phyloP scores from a whole-genome alignment of 805 yeast genomes.

The Candida sakaeoensis region DNA sequence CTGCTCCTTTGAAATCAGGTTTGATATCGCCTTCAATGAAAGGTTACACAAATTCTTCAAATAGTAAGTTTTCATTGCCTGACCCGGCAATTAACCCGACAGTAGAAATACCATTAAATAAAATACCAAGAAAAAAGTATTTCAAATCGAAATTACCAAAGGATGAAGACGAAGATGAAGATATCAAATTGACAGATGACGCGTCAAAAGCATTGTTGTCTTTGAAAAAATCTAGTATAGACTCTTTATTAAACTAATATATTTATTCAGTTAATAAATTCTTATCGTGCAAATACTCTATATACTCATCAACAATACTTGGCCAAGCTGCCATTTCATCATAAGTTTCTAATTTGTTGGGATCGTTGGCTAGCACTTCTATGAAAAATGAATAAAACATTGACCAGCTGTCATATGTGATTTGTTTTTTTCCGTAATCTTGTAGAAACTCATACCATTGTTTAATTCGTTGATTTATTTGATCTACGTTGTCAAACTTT shows the following conservation, averaged over 20 bases:
- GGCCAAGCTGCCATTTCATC: constrained; percentile 94
- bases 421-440: constrained; percentile 38
- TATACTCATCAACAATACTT: constrained; percentile 76
- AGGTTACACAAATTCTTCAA: constrained; percentile 8
- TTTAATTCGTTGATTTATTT: constrained; percentile 29
- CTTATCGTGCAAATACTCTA: constrained; percentile 48
- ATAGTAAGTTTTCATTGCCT: constrained; percentile 29
- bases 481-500: constrained; percentile 9
- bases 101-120: constrained; percentile 14
- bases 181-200: constrained; percentile 19
- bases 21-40: constrained; percentile 7
- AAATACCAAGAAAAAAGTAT: constrained; percentile 26
- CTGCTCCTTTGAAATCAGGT: constrained; percentile 22
- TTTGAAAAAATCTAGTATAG: constrained; percentile 39
- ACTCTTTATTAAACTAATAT: constrained; percentile 33
- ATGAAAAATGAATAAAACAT: constrained; percentile 70
- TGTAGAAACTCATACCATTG: constrained; percentile 60
- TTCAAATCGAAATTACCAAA: constrained; percentile 29
- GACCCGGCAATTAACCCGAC: constrained; percentile 33
- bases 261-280: constrained; percentile 4
- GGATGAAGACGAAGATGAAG: constrained; percentile 16
- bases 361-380: constrained; percentile 46
- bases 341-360: constrained; percentile 48
- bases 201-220: constrained; percentile 33
- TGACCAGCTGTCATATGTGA: constrained; percentile 79